Percentiles rank a stretch among this genome's conserved stretches.
Evolutionary conservation across 2,329 filamentous ascomycete genomes (phyloP).

Genomic region (Nigrospora sphaerica): DNA sequence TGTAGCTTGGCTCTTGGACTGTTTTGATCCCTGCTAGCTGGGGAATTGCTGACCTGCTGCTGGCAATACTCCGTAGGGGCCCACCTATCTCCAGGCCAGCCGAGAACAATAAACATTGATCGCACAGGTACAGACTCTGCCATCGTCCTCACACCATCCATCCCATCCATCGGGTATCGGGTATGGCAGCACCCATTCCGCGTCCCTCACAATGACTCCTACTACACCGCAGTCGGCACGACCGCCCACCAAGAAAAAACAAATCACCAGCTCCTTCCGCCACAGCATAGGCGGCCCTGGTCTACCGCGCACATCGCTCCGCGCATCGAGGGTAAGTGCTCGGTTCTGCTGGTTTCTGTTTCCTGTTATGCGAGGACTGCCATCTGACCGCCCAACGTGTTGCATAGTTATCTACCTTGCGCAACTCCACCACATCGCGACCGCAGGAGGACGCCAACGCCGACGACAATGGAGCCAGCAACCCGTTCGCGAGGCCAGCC

Average conservation of each 20-base stretch:
- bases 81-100: no score
- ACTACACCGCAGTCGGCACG: slow-evolving; percentile 2
- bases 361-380: neutral
- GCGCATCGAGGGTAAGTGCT: slow-evolving; percentile 19
- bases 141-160: no score
- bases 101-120: no score
- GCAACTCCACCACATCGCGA: slow-evolving; percentile 37
- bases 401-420: slow-evolving; percentile 33
- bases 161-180: no score
- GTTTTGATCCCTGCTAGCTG: no score
- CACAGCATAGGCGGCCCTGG: slow-evolving; percentile 16
- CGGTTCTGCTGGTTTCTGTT: neutral
- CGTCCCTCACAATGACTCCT: slow-evolving; percentile 4
- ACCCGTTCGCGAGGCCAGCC: slow-evolving; percentile 22
- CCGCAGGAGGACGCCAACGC: slow-evolving; percentile 55
- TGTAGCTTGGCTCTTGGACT: no score
- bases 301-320: slow-evolving; percentile 13
- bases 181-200: no score
- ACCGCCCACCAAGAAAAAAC: slow-evolving; percentile 3
- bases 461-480: slow-evolving; percentile 30
- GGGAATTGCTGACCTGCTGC: neutral
- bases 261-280: slow-evolving; percentile 18
- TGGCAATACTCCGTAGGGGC: no score
- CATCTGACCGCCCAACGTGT: no score
- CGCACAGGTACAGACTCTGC: no score